phyloP scores from a whole-genome alignment of 2,329 filamentous ascomycete species.

The Penicillium hordei region DNA sequence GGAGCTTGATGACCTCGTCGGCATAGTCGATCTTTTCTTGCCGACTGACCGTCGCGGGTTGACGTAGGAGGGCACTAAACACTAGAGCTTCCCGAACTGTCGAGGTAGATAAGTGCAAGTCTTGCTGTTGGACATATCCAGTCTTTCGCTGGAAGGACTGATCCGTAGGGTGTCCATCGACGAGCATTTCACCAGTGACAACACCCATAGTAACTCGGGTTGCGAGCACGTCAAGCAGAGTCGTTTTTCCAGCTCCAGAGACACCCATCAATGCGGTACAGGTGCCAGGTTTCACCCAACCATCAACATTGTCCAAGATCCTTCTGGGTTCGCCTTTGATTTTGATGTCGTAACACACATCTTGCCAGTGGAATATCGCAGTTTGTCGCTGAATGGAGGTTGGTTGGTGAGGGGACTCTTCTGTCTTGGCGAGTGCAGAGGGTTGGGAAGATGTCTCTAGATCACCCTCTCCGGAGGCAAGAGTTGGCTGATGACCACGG shows the following conservation, averaged over 20 bases:
- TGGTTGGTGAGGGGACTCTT: not conserved
- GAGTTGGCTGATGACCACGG: slow-evolving; percentile 42
- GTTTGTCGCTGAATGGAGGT: not conserved
- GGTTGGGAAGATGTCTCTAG: not conserved
- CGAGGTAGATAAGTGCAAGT: slow-evolving; percentile 76
- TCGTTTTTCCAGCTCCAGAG: slow-evolving; percentile 63
- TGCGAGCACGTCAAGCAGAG: slow-evolving; percentile 58
- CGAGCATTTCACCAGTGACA: slow-evolving; percentile 65
- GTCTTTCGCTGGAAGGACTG: slow-evolving; percentile 63
- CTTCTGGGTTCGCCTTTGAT: slow-evolving; percentile 53
- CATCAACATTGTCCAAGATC: slow-evolving; percentile 56
- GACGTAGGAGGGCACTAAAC: slow-evolving; percentile 80
- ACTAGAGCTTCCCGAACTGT: slow-evolving; percentile 84
- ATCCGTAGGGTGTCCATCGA: slow-evolving; percentile 59
- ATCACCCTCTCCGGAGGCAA: not conserved
- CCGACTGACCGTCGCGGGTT: slow-evolving; percentile 67
- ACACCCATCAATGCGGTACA: slow-evolving; percentile 62
- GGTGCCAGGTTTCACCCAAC: slow-evolving; percentile 57
- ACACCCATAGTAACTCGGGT: slow-evolving; percentile 62
- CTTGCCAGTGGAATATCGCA: slow-evolving; percentile 51
- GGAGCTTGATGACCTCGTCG: slow-evolving; percentile 74
- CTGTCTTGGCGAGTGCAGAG: not conserved
- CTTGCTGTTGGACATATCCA: slow-evolving; percentile 68
- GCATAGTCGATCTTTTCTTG: slow-evolving; percentile 81
- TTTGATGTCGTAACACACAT: slow-evolving; percentile 56